Evolutionary conservation across 108 stramenopile species (phyloP).

Genomic region (Fragilaria radians): DNA sequence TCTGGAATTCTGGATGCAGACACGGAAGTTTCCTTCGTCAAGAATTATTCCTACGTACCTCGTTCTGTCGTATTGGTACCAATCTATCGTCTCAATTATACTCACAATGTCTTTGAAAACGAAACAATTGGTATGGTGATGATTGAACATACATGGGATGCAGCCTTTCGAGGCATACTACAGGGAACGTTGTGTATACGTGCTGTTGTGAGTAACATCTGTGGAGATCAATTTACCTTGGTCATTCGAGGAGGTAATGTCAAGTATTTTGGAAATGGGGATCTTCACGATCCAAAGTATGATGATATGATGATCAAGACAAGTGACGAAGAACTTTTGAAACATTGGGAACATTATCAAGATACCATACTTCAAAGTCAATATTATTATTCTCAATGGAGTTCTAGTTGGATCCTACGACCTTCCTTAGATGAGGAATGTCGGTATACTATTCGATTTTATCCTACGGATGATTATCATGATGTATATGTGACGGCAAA

Average conservation of each 20-base stretch:
- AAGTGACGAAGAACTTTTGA: no score
- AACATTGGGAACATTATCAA: not conserved
- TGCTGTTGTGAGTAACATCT: not conserved
- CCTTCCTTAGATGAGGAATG: not conserved
- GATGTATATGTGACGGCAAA: slow-evolving; percentile 8
- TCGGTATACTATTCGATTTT: slow-evolving; percentile 5
- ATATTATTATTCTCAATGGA: not conserved
- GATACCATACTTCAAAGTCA: not conserved
- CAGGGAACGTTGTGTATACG: slow-evolving; percentile 17
- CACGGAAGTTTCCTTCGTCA: not conserved
- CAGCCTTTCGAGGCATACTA: slow-evolving; percentile 22
- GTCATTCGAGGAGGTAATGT: not conserved
- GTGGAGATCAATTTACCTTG: not conserved
- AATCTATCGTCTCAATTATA: not conserved
- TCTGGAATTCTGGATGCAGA: no score
- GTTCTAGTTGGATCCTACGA: not conserved
- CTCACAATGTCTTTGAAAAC: slow-evolving; percentile 4
- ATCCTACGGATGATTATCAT: slow-evolving; percentile 7
- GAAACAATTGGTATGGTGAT: slow-evolving; percentile 28
- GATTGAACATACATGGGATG: slow-evolving; percentile 44
- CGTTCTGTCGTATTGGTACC: no score
- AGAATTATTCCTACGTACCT: not conserved
- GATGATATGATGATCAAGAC: not conserved
- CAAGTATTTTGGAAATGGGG: not conserved
- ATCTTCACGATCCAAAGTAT: not conserved